Conservation (phyloP, 1,284 basidiomycete genomes). For the Sanghuangporus baumii region DNA sequence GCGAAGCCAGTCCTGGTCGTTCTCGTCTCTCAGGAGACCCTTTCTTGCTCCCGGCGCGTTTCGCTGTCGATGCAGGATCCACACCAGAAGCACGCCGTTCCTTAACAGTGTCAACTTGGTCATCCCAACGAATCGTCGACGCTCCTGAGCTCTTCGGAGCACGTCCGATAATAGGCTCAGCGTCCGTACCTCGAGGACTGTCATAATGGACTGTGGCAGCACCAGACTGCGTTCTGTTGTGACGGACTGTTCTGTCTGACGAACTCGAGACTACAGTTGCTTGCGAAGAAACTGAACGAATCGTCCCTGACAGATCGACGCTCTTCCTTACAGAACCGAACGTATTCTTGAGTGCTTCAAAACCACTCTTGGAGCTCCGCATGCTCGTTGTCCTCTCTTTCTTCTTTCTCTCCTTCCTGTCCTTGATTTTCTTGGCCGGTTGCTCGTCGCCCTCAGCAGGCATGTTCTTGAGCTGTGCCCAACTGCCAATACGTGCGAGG, state of each 20-base stretch:
- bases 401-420: conserved; percentile 30
- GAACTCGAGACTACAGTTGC: conserved; percentile 4
- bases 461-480: conserved; percentile 50
- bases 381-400: conserved; percentile 32
- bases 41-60: conserved; percentile 21
- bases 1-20: conserved; percentile 40
- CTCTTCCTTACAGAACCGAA: conserved; percentile 16
- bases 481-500: conserved; percentile 63
- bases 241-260: conserved; percentile 1
- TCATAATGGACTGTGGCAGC: conserved; percentile 48
- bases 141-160: conserved; percentile 20
- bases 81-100: conserved; percentile 44
- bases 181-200: conserved; percentile 41
- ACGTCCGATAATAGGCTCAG: conserved; percentile 13
- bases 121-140: conserved; percentile 59
- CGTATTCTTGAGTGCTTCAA: conserved; percentile 39
- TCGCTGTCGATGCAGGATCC: conserved; percentile 27
- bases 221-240: conserved; percentile 26
- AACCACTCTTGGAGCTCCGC: conserved; percentile 48
- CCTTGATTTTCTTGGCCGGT: conserved; percentile 22
- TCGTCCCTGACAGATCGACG: conserved; percentile 26
- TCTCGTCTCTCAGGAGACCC: conserved; percentile 32
- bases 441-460: conserved; percentile 30
- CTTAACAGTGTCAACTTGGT: conserved; percentile 49
- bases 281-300: conserved; percentile 33